Evolutionary conservation across 2,329 filamentous ascomycete species (phyloP), one percentile per base, ranked within the genome.

Genomic region (Plectosphaerella sp.): DNA sequence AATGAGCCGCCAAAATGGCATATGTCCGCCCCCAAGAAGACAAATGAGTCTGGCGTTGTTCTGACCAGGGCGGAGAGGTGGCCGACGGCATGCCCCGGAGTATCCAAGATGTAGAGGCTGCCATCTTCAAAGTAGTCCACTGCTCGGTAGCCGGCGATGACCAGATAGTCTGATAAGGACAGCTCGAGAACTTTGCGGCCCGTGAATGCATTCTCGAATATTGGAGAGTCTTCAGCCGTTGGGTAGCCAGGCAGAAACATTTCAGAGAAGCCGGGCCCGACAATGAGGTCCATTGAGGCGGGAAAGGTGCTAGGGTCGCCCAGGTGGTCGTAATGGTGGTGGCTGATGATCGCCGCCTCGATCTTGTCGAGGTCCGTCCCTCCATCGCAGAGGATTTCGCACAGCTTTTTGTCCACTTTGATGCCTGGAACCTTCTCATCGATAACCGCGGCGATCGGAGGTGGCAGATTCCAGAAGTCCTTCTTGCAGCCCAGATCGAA

Each of bases 1-100:
- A 72, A 59, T 45, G 64, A 61, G 37, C 72, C 71, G 4, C 62
- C 59, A 50, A 71, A 71, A 58, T 77, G 73, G 24, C 50, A 51
- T 4, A 47, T 45, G 49, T 54, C 52, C 4, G 28, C 52, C 8
- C 49, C 52, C 2, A 54, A 14, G 33, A 51, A 51, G 33, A 54
- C 36, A 33, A 41, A 54, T 4, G 35, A 39, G 45, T 45, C 45
- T 2, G 5, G 10, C 11, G 52, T 41, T 7, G 49, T 51, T 15
- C 52, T 49, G 3, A 48, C 52, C 14, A 54, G 33, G 22, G 45
- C 52, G 15, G 42, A 45, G 18, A 54, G 4, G 22, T 54, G 52
- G 5, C 52, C 52, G 3, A 49, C 33, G 14, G 49, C 49, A 45
- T 54, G 52, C 16, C 52, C 52, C 20, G 52, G 52, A 6, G 49